Base-by-base conservation (phyloP, 345 rosid genomes). In the Populus deltoides region DNA sequence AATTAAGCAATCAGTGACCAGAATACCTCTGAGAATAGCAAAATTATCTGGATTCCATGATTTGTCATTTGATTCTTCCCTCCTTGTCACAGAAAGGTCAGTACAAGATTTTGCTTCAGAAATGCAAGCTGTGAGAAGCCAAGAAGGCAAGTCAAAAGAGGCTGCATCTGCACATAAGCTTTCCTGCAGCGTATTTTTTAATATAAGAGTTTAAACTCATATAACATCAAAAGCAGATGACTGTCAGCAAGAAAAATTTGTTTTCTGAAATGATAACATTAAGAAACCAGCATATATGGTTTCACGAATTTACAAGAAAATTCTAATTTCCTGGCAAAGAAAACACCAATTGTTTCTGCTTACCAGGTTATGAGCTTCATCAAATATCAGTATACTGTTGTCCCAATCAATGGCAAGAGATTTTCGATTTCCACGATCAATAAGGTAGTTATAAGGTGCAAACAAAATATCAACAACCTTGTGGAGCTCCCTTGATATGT, bases 321-420 rank as follows among this genome's bases (percentile, higher is more conserved):
- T 36, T 55, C 22, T 1, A 8, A 43, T 51, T 68, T 63, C 67
- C 6, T 22, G 31, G 31, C 67, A 27, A 59, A 31, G 49, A 24
- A 65, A 61, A 68, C 24, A 72, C 69, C 61, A 71, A 69, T 39
- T 20, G 61, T 83, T 73, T 80, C 9, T 63, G 75, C 97, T 89
- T 83, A 96, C 98, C 87, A 93, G 87, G 85, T 93, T 96, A 90
- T 93, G 99, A 80, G 98, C 98, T 88, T 96, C 98, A 80, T 92
- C 97, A 88, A 96, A 93, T 83, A 96, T 96, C 72, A 96, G 83
- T 82, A 93, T 70, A 83, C 94, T 86, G 63, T 80, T 84, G 36
- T 77, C 57, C 99, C 97, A 96, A 74, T 88, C 83, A 79, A 96
- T 77, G 11, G 85, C 84, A 65, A 93, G 86, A 80, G 86, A 85